phyloP scores from a whole-genome alignment of 1,284 basidiomycete species.

The Sporisorium scitamineum region DNA sequence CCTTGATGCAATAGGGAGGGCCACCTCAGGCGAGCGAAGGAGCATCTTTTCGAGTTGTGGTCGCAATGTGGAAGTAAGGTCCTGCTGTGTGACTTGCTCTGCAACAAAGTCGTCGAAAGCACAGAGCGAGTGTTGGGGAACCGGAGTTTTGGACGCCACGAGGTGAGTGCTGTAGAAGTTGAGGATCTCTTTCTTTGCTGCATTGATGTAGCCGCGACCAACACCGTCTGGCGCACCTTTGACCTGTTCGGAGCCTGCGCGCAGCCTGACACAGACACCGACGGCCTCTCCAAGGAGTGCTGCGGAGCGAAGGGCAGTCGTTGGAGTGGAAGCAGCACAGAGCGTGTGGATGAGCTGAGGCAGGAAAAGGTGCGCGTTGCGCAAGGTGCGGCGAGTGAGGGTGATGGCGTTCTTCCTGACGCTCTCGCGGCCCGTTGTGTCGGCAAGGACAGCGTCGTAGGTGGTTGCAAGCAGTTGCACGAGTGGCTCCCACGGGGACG shows the following conservation, averaged over 20 bases:
- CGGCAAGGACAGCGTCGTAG: slow-evolving; percentile 48
- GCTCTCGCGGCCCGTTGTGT: slow-evolving; percentile 18
- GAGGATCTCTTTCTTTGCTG: slow-evolving; percentile 47
- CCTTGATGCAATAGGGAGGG: slow-evolving; percentile 44
- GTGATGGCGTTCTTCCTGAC: slow-evolving; percentile 38
- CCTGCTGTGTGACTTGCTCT: slow-evolving; percentile 43
- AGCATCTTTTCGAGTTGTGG: slow-evolving; percentile 67
- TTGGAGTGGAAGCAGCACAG: slow-evolving; percentile 28
- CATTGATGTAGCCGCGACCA: slow-evolving; percentile 42
- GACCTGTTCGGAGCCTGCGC: slow-evolving; percentile 47
- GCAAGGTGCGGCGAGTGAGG: slow-evolving; percentile 44
- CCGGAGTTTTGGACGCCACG: slow-evolving; percentile 54
- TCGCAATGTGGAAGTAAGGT: slow-evolving; percentile 51
- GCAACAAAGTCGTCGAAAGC: slow-evolving; percentile 60
- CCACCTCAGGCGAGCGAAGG: slow-evolving; percentile 63
- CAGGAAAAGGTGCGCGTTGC: slow-evolving; percentile 42
- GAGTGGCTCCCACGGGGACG: slow-evolving; percentile 39
- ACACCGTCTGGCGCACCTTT: slow-evolving; percentile 53
- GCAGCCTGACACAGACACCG: slow-evolving; percentile 52
- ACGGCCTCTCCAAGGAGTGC: slow-evolving; percentile 55
- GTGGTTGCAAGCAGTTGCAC: slow-evolving; percentile 50
- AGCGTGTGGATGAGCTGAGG: slow-evolving; percentile 49
- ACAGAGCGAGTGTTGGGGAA: slow-evolving; percentile 40
- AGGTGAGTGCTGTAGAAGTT: slow-evolving; percentile 59
- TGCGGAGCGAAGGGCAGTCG: slow-evolving; percentile 41